Evolutionary conservation across 257 asterid genomes (phyloP).

Genomic region (Cynanchum wilfordii): DNA sequence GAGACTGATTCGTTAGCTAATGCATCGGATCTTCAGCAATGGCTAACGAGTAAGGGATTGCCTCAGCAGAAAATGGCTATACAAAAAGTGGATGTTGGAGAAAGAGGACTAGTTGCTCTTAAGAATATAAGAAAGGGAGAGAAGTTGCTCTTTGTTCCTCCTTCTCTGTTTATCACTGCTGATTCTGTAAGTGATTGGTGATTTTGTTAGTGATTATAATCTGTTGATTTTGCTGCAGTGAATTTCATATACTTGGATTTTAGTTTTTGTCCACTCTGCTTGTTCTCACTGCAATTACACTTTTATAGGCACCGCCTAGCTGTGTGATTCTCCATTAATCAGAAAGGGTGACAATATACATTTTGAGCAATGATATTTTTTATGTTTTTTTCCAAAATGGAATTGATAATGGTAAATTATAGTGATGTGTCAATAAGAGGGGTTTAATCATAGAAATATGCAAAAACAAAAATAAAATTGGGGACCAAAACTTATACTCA

Average conservation of each 20-base stretch:
- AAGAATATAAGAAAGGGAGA: conserved; percentile 84
- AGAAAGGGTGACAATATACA: background rate
- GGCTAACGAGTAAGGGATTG: conserved; percentile 67
- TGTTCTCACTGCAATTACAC: background rate
- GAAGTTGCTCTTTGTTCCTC: conserved; percentile 86
- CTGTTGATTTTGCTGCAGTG: background rate
- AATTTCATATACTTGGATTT: background rate
- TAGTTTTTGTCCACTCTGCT: background rate
- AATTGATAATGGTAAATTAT: background rate
- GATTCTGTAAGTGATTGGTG: conserved; percentile 48
- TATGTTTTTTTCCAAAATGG: background rate
- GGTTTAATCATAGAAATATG: background rate
- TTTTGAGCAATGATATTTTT: too few species aligned
- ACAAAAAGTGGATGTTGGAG: conserved; percentile 78
- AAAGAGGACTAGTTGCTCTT: conserved; percentile 87
- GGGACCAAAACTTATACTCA: background rate
- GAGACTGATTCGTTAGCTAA: conserved; percentile 71
- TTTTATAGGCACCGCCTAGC: background rate
- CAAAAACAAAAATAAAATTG: background rate
- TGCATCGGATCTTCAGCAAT: conserved; percentile 65
- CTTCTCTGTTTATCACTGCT: conserved; percentile 70
- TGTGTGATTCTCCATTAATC: background rate
- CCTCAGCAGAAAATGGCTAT: conserved; percentile 88
- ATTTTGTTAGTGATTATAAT: background rate
- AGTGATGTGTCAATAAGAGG: background rate